Evolutionary conservation across 805 yeast species (phyloP), one percentile per base, ranked within the genome.

Genomic region (Clavispora asparagi): DNA sequence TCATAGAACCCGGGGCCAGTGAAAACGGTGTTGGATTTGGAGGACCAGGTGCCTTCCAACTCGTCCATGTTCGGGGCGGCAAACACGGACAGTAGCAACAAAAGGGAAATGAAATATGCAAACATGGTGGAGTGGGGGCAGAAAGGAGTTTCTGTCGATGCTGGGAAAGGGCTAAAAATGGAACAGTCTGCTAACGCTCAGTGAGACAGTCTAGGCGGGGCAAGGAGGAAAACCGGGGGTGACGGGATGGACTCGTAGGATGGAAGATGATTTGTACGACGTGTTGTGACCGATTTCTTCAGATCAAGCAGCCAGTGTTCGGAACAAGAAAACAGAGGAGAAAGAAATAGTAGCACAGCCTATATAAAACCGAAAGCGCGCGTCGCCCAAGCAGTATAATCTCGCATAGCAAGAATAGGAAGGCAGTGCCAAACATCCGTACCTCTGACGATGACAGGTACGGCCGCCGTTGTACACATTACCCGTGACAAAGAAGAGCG

Each of bases 1-100:
- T 94, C 98, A 63, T 81, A 94, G 62, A 94, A 94, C 2, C 91
- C 86, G 7, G 98, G 96, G 0, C 99, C 99, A 1, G 99, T 94
- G 71, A 92, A 84, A 7, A 94, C 99, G 11, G 95, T 82, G 64
- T 87, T 87, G 11, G 97, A 83, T 65, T 94, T 94, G 14, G 97
- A 85, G 1, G 91, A 67, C 99, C 99, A 94, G 0, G 99, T 94
- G 7, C 99, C 99, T 37, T 73, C 87, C 40, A 88, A 60, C 54
- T 73, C 77, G 16, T 52, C 56, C 69, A 62, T 70, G 53, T 58
- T 67, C 17, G 75, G 73, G 26, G 61, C 71, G 5, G 65, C 68
- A 13, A 44, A 23, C 25, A 47, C 63, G 3, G 49, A 40, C 41
- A 36, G 44, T 37, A 49, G 53, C 39, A 50, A 51, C 39, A 40